A percentile compares a stretch with the other conserved stretches of the same genome.
These are phyloP conservation scores for Asterionellopsis glacialis DNA, from an alignment of 108 stramenopile genomes.

Conservation along the genomic window DNA sequence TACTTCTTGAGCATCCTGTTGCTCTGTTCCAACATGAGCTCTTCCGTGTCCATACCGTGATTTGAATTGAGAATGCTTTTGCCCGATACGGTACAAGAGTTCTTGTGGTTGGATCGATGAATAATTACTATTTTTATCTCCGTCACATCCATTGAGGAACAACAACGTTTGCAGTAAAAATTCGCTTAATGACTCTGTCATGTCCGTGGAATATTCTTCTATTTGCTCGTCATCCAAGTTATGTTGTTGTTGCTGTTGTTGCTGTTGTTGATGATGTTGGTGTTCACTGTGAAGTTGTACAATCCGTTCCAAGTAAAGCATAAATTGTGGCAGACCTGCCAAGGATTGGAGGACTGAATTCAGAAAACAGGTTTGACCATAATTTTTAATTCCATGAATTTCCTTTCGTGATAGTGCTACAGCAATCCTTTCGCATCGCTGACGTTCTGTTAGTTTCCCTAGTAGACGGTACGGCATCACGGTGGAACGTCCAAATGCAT, in stretches of 20 bases:
- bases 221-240: no score
- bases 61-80: conserved; percentile 47
- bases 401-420: no score
- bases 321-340: conserved; percentile 56
- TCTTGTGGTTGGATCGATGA: conserved; percentile 6
- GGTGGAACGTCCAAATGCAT: no score
- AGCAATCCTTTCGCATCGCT: no score
- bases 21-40: conserved; percentile 32
- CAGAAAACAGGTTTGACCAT: conserved; percentile 79
- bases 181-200: not conserved
- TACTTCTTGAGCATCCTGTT: conserved; percentile 84
- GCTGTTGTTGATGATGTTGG: not conserved
- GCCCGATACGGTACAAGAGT: conserved; percentile 27
- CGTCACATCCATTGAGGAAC: conserved; percentile 4
- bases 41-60: conserved; percentile 10
- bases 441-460: no score
- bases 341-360: conserved; percentile 76
- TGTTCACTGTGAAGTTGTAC: not conserved
- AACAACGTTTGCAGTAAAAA: conserved; percentile 6
- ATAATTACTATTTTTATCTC: not conserved
- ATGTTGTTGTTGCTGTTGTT: not conserved
- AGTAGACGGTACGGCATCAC: no score
- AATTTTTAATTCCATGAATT: conserved; percentile 49
- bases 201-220: not conserved
- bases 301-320: conserved; percentile 40